Evolutionary conservation across 495 filamentous ascomycete species (phyloP).

Genomic region (Lepidopterella palustris): DNA sequence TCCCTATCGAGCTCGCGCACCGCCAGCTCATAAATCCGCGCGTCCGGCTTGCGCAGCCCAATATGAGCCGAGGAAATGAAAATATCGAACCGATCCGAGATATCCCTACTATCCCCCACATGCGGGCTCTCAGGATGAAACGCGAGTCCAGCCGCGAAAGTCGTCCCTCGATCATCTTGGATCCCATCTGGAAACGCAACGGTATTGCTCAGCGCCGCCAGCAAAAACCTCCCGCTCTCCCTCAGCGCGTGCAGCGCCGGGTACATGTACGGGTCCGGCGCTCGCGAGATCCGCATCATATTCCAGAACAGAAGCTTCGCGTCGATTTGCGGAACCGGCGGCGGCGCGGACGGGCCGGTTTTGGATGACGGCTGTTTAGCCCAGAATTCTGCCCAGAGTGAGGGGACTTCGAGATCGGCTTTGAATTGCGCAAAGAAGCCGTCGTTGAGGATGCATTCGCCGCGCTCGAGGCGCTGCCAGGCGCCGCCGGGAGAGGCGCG

Average conservation of each 20-base stretch:
- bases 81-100: slow-evolving; percentile 65
- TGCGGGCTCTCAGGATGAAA: slow-evolving; percentile 5
- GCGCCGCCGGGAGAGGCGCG: slow-evolving; percentile 67
- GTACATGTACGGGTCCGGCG: slow-evolving; percentile 78
- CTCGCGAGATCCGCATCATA: slow-evolving; percentile 75
- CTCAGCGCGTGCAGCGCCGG: slow-evolving; percentile 69
- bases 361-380: slow-evolving; percentile 28
- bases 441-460: slow-evolving; percentile 45
- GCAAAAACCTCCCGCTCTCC: slow-evolving; percentile 55
- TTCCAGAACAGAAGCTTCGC: slow-evolving; percentile 78
- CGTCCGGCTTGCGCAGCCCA: slow-evolving; percentile 81
- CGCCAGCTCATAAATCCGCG: slow-evolving; percentile 69
- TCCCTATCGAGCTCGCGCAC: slow-evolving; percentile 56
- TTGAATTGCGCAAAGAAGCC: slow-evolving; percentile 74
- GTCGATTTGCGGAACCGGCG: slow-evolving; percentile 67
- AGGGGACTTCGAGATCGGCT: slow-evolving; percentile 57
- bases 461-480: slow-evolving; percentile 64
- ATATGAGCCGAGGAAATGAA: slow-evolving; percentile 81
- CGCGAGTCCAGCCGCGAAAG: slow-evolving; percentile 13
- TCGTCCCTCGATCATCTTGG: slow-evolving; percentile 19
- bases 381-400: slow-evolving; percentile 61
- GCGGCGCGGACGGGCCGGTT: slow-evolving; percentile 36
- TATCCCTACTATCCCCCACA: slow-evolving; percentile 35
- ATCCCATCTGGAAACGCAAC: slow-evolving; percentile 63
- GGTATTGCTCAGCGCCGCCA: slow-evolving; percentile 86